These are phyloP conservation scores for Ilex paraguariensis DNA, from an alignment of 305 asterid genomes.

Conservation along the genomic window DNA sequence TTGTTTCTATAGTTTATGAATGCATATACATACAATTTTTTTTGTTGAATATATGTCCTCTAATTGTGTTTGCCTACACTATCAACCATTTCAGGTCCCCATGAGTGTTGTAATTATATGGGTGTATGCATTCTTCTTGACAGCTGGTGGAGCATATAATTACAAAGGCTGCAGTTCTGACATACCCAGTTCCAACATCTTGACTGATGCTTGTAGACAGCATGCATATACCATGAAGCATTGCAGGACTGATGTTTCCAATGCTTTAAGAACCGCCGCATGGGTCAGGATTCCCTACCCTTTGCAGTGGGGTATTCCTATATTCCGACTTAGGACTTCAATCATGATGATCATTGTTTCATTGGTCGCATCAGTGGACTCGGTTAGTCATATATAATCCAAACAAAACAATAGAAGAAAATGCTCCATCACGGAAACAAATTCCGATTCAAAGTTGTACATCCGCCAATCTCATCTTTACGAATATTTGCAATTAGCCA, in stretches of 20 bases:
- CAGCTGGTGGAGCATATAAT: slow-evolving; percentile 96
- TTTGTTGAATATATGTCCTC: slow-evolving; percentile 5
- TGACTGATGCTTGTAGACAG: slow-evolving; percentile 68
- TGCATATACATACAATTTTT: not conserved
- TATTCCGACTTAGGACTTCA: slow-evolving; percentile 78
- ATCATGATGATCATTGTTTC: slow-evolving; percentile 77
- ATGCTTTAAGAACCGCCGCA: slow-evolving; percentile 87
- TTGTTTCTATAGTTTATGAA: not conserved
- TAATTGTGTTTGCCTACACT: slow-evolving; percentile 6
- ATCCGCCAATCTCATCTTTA: no score
- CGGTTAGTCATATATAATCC: slow-evolving; percentile 51
- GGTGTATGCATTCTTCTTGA: slow-evolving; percentile 90
- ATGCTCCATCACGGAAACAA: no score
- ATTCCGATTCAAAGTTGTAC: no score
- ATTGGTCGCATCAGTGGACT: slow-evolving; percentile 78
- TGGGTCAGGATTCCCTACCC: slow-evolving; percentile 98
- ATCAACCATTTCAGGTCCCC: slow-evolving; percentile 65
- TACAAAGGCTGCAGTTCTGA: slow-evolving; percentile 79
- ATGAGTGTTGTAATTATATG: slow-evolving; percentile 78
- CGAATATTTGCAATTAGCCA: no score
- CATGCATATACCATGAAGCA: slow-evolving; percentile 97
- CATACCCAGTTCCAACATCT: slow-evolving; percentile 87
- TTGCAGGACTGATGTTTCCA: slow-evolving; percentile 92
- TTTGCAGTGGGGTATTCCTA: slow-evolving; percentile 94
- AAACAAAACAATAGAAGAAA: no score